Evolutionary conservation across 306 rosid species (phyloP).

Genomic region (Prunus padus): DNA sequence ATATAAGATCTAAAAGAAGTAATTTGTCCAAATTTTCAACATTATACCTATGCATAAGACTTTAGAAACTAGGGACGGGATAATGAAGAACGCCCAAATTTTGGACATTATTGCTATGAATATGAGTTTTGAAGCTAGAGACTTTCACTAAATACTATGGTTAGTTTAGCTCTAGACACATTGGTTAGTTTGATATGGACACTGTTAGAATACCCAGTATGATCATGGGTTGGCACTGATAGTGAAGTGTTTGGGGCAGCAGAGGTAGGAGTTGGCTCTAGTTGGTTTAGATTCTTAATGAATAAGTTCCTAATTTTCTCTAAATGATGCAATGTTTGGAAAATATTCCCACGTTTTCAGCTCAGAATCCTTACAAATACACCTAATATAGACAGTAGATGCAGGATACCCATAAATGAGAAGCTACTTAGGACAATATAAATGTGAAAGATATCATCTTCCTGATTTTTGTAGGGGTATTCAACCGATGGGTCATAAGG

Average conservation of each 20-base stretch:
- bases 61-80: too few relatives aligned
- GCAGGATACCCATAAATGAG: too few relatives aligned
- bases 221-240: background rate
- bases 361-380: background rate
- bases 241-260: constrained; percentile 1
- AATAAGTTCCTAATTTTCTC: background rate
- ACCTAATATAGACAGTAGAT: background rate
- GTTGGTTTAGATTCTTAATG: constrained; percentile 31
- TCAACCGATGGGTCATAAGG: too few relatives aligned
- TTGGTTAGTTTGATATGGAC: background rate
- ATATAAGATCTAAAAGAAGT: too few relatives aligned
- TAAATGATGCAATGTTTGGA: constrained; percentile 19
- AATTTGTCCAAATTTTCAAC: too few relatives aligned
- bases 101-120: background rate
- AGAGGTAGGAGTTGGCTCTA: background rate
- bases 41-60: too few relatives aligned
- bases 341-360: constrained; percentile 14
- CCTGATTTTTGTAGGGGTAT: too few relatives aligned
- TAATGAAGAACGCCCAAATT: too few relatives aligned
- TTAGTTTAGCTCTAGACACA: background rate
- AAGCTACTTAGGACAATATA: too few relatives aligned
- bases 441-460: too few relatives aligned
- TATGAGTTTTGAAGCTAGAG: background rate
- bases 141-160: background rate
- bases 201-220: background rate